These are phyloP conservation scores for Cyclocybe cylindracea DNA, from an alignment of 768 basidiomycete genomes.

Conservation along the genomic window DNA sequence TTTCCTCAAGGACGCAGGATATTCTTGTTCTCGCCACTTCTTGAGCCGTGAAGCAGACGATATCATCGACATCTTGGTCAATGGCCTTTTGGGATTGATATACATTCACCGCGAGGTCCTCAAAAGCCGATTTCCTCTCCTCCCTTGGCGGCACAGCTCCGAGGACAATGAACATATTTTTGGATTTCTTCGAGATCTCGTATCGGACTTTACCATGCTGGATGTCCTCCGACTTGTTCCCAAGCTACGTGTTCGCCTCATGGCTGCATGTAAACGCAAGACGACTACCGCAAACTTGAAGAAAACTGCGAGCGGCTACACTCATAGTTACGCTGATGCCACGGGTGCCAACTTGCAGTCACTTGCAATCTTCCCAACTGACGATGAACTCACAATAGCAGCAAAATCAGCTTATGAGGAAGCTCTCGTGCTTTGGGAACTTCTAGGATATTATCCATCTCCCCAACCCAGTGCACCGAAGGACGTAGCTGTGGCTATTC, in stretches of 20 bases:
- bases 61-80: slow-evolving; percentile 28
- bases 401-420: too few species aligned
- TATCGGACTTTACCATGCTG: slow-evolving; percentile 33
- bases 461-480: too few species aligned
- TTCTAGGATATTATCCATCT: too few species aligned
- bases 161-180: slow-evolving; percentile 37
- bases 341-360: slow-evolving; percentile 1
- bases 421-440: too few species aligned
- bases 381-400: too few species aligned
- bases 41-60: slow-evolving; percentile 33
- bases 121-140: slow-evolving; percentile 24
- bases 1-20: slow-evolving; percentile 18
- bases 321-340: slow-evolving; percentile 11
- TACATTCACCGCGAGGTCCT: slow-evolving; percentile 32
- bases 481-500: too few species aligned
- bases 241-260: slow-evolving; percentile 17
- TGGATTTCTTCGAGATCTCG: slow-evolving; percentile 25
- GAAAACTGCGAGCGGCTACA: slow-evolving; percentile 9
- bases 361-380: background rate
- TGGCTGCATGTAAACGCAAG: too few species aligned
- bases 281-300: too few species aligned
- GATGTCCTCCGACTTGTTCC: slow-evolving; percentile 29
- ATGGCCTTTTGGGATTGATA: slow-evolving; percentile 32
- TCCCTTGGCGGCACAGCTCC: slow-evolving; percentile 36
- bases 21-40: slow-evolving; percentile 22